Evolutionary conservation across 2,329 filamentous ascomycete genomes (phyloP), one percentile per base, ranked within the genome.

Genomic region (Penicillium vulpinum): DNA sequence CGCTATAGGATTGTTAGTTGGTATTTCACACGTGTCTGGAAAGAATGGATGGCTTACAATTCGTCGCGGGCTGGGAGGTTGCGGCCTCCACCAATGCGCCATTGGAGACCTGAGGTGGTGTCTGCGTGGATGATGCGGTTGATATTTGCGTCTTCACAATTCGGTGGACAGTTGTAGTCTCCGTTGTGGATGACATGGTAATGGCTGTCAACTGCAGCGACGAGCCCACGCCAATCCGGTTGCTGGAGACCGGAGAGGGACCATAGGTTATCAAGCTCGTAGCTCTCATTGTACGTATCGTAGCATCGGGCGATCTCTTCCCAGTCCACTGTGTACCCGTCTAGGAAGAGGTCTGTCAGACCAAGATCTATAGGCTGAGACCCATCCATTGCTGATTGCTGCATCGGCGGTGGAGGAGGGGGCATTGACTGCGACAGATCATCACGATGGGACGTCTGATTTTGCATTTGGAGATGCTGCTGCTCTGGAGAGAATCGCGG

Each of bases 151-250:
- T 73, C 63, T 56, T 76, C 73, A 52, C 75, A 78, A 8, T 36
- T 22, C 2, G 61, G 18, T 8, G 60, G 49, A 57, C 75, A 78
- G 0, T 72, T 57, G 33, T 62, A 70, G 35, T 68, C 61, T 7
- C 74, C 75, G 39, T 72, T 59, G 58, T 78, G 75, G n/a, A 73
- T 36, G 31, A 76, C 62, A 22, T 76, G 71, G 48, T 75, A 77
- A 62, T 78, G 75, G 50, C 73, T 75, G 59, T 78, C 75, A n/a
- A 78, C 67, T 13, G 75, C 75, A 26, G 75, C 75, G n/a, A 78
- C 73, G 6, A 78, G 46, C 1, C 75, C 75, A 38, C 73, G 73
- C 74, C 75, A 78, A 49, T 77, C 74, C 3, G 71, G 70, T 39
- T 75, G 73, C 50, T 74, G 70, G 6, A 78, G 67, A 33, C 75